Conservation (phyloP, 495 filamentous ascomycete species). For the Zalerion maritima region DNA sequence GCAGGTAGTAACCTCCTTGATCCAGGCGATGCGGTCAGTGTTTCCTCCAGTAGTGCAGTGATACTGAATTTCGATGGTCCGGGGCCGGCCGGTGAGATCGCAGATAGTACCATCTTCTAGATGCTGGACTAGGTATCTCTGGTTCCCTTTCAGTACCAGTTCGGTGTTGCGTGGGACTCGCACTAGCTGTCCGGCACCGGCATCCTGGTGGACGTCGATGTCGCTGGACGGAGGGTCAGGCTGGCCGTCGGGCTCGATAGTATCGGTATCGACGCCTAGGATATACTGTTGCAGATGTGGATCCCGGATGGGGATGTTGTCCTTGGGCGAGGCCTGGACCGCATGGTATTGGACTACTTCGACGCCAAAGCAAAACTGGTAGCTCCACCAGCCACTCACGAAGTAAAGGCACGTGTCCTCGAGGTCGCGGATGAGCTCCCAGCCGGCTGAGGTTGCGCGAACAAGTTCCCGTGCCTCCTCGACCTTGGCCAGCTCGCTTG, state of each 20-base stretch:
- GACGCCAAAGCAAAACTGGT: constrained; percentile 84
- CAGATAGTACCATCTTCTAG: constrained; percentile 77
- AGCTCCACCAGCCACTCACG: constrained; percentile 91
- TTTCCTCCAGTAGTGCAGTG: constrained; percentile 72
- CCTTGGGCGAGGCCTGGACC: constrained; percentile 44
- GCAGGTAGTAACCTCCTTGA: constrained; percentile 90
- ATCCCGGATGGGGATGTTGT: constrained; percentile 59
- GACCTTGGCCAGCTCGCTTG: constrained; percentile 45
- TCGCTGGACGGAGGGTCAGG: constrained; percentile 18
- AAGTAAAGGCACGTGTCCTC: constrained; percentile 84
- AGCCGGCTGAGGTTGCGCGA: constrained; percentile 68
- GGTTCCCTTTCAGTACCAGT: constrained; percentile 67
- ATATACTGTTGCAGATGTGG: constrained; percentile 63
- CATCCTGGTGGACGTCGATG: constrained; percentile 12
- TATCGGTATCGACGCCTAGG: constrained; percentile 41
- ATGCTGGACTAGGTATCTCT: constrained; percentile 80
- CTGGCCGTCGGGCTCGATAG: no score
- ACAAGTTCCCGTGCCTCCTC: constrained; percentile 77
- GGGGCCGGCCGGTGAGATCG: constrained; percentile 73
- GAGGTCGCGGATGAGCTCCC: constrained; percentile 80
- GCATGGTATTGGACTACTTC: constrained; percentile 89
- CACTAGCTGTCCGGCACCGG: constrained; percentile 21
- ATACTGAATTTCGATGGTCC: constrained; percentile 80
- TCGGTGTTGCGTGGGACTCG: constrained; percentile 45
- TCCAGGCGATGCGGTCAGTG: constrained; percentile 75